Conservation (phyloP, 768 basidiomycete genomes). For the Auriscalpium microsporum region DNA sequence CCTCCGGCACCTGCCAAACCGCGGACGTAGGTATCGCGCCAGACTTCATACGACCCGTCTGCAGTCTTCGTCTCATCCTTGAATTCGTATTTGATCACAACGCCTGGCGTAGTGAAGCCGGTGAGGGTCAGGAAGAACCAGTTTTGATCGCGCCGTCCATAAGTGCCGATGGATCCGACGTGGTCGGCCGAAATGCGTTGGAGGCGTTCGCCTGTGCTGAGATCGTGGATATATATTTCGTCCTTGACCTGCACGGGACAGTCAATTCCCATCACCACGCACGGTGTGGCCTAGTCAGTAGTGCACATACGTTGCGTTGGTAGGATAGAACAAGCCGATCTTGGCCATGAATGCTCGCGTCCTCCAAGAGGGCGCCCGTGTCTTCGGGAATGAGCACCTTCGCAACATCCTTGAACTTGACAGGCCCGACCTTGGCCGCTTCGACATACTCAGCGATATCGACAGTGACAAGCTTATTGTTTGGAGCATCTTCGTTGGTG, state of each 20-base stretch:
- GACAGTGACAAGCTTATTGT: constrained; percentile 56
- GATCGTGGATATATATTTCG: constrained; percentile 61
- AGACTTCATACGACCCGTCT: constrained; percentile 52
- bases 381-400: constrained; percentile 64
- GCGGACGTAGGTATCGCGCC: constrained; percentile 46
- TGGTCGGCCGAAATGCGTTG: constrained; percentile 54
- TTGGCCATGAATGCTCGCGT: constrained; percentile 37
- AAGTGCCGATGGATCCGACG: constrained; percentile 54
- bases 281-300: not conserved
- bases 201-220: constrained; percentile 42
- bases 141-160: constrained; percentile 40
- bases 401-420: constrained; percentile 31
- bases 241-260: constrained; percentile 52
- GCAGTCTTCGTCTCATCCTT: constrained; percentile 19
- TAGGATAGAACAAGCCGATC: constrained; percentile 55
- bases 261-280: not conserved
- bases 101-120: constrained; percentile 68
- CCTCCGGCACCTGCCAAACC: constrained; percentile 54
- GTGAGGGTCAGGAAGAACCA: constrained; percentile 58
- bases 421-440: constrained; percentile 3
- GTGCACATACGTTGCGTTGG: constrained; percentile 55
- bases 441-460: constrained; percentile 39
- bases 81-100: constrained; percentile 58
- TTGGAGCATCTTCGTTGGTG: constrained; percentile 60
- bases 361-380: constrained; percentile 50